Conservation (phyloP, 352 stramenopile species). For the Pythium vanterpoolii region DNA sequence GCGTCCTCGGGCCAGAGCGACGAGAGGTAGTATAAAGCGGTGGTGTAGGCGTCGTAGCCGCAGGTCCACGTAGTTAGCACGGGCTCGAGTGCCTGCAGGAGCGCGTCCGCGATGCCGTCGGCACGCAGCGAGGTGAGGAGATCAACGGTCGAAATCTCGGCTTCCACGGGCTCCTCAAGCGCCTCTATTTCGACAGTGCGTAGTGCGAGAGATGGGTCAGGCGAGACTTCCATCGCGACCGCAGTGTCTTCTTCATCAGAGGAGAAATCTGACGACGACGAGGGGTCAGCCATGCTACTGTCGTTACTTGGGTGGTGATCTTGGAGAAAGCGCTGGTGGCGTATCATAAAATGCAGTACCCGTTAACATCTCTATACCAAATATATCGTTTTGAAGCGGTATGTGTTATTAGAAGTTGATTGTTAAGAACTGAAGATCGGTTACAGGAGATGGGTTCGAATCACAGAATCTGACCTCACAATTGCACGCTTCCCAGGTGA, state of each 20-base stretch:
- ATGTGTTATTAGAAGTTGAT: neutral
- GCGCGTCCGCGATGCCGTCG: neutral
- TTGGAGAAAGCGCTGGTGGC: neutral
- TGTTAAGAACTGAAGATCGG: neutral
- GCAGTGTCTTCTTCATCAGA: slow-evolving; percentile 26
- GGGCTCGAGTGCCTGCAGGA: slow-evolving; percentile 14
- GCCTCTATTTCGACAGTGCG: slow-evolving; percentile 29
- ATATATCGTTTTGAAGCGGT: neutral
- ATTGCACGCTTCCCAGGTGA: neutral
- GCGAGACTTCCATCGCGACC: neutral
- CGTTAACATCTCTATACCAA: too few species aligned
- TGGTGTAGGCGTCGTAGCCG: slow-evolving; percentile 25
- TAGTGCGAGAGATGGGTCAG: slow-evolving; percentile 18
- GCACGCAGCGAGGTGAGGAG: slow-evolving; percentile 5
- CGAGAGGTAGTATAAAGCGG: slow-evolving; percentile 21
- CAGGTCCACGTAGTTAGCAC: slow-evolving; percentile 1
- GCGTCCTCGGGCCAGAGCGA: slow-evolving; percentile 19
- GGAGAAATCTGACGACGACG: slow-evolving; percentile 27
- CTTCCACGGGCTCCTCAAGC: slow-evolving; percentile 40
- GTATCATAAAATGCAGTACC: neutral
- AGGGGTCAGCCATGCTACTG: neutral
- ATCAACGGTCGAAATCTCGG: slow-evolving; percentile 21
- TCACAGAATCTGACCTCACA: neutral
- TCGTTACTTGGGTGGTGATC: neutral
- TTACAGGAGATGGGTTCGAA: neutral